Evolutionary conservation across 352 stramenopile genomes (phyloP).

Genomic region (Pythium utonaiense): DNA sequence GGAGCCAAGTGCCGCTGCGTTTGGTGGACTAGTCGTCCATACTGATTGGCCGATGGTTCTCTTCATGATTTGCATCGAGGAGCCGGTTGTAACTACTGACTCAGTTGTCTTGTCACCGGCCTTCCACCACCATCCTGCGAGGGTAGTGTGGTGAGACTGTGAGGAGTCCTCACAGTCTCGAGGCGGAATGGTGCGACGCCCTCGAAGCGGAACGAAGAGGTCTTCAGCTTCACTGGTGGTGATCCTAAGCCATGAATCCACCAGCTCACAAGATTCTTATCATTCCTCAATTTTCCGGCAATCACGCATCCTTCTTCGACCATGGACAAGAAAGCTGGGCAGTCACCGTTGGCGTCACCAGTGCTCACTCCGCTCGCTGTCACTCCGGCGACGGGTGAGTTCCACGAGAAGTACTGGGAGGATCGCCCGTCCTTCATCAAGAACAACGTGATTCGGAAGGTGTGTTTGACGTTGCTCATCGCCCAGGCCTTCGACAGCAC

Average conservation of each 20-base stretch:
- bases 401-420: constrained; percentile 13
- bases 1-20: too few relatives aligned
- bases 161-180: background rate
- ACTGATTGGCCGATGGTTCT: background rate
- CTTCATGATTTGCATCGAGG: background rate
- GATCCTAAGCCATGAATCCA: too few relatives aligned
- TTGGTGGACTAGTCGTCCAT: background rate
- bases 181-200: background rate
- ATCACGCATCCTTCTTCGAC: background rate
- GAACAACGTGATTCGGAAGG: constrained; percentile 24
- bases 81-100: background rate
- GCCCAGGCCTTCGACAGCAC: constrained; percentile 20
- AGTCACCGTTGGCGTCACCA: background rate
- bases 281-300: background rate
- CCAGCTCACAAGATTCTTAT: background rate
- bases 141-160: background rate
- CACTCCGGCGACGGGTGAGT: background rate
- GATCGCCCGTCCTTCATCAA: constrained; percentile 14
- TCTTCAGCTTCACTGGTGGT: background rate
- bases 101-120: background rate
- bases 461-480: constrained; percentile 22
- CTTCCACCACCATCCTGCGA: background rate
- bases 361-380: constrained; percentile 3
- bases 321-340: background rate
- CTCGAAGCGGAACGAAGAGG: background rate